These are phyloP conservation scores for Leishmania major DNA, from an alignment of 208 protist species.

Conservation along the genomic window DNA sequence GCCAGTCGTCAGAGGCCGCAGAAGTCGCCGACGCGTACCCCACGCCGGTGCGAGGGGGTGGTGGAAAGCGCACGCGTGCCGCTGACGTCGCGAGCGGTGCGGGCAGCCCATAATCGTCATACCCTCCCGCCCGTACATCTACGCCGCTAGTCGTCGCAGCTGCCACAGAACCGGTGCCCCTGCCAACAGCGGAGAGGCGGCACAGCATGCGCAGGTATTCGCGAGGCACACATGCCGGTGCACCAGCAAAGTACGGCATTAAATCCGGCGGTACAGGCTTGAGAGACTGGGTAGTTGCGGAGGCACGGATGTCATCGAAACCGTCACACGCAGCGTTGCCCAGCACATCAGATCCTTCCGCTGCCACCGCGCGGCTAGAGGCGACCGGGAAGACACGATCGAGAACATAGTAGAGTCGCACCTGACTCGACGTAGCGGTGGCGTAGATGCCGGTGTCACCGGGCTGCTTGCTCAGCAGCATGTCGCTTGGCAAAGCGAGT, in stretches of 20 bases:
- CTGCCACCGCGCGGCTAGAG: not conserved
- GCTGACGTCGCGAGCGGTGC: not conserved
- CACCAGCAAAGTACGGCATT: slow-evolving; percentile 10
- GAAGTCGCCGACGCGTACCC: not conserved
- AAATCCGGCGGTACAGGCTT: not conserved
- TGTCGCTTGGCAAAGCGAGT: slow-evolving; percentile 4
- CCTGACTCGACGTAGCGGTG: slow-evolving; percentile 45
- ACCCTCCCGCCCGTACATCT: not conserved
- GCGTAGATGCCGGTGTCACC: slow-evolving; percentile 69
- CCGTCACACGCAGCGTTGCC: not conserved
- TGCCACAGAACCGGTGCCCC: not conserved
- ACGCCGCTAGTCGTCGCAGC: slow-evolving; percentile 3
- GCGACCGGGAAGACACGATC: slow-evolving; percentile 22
- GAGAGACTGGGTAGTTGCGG: not conserved
- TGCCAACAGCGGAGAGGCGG: slow-evolving; percentile 14
- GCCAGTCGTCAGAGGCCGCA: not conserved
- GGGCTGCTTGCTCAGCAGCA: slow-evolving; percentile 74
- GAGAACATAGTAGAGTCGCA: slow-evolving; percentile 50
- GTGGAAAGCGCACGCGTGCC: not conserved
- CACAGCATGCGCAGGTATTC: slow-evolving; percentile 28
- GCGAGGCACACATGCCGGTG: slow-evolving; percentile 28
- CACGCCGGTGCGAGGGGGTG: not conserved
- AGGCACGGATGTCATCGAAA: not conserved
- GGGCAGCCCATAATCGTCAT: not conserved
- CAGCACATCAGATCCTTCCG: not conserved